Percentiles rank a stretch among this genome's conserved stretches.
phyloP scores from a whole-genome alignment of 2,329 filamentous ascomycete species.

The Penicillium sp. region DNA sequence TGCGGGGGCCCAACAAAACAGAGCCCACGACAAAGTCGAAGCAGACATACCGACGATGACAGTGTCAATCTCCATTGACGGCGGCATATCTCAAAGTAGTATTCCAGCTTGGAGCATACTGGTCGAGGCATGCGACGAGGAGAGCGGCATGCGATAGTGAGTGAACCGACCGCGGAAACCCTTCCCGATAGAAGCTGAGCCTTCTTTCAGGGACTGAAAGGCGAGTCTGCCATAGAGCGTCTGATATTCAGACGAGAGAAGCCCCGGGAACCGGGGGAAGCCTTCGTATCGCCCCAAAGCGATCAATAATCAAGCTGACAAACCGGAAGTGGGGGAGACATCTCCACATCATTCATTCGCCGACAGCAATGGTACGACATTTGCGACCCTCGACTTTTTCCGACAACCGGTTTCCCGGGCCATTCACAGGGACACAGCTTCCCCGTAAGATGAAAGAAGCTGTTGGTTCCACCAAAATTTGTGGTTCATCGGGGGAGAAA shows the following conservation, averaged over 20 bases:
- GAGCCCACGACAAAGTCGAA: neutral
- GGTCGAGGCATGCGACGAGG: constrained; percentile 27
- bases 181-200: constrained; percentile 1
- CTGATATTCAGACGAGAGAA: constrained; percentile 12
- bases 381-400: neutral
- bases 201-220: constrained; percentile 5
- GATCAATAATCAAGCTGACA: constrained; percentile 34
- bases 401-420: neutral
- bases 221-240: constrained; percentile 25
- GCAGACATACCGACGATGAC: constrained; percentile 46
- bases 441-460: neutral
- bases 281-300: constrained; percentile 8
- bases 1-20: neutral
- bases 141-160: constrained; percentile 1
- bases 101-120: constrained; percentile 35
- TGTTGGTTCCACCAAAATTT: too few relatives aligned
- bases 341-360: constrained; percentile 6
- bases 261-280: constrained; percentile 6
- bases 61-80: constrained; percentile 42
- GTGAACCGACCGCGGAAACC: neutral
- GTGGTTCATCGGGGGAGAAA: too few relatives aligned
- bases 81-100: constrained; percentile 28
- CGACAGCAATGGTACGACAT: neutral
- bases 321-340: constrained; percentile 21
- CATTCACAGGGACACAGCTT: neutral